Evolutionary conservation across 495 filamentous ascomycete genomes (phyloP), one percentile per base, ranked within the genome.

Genomic region (Lophiostoma macrostomum): DNA sequence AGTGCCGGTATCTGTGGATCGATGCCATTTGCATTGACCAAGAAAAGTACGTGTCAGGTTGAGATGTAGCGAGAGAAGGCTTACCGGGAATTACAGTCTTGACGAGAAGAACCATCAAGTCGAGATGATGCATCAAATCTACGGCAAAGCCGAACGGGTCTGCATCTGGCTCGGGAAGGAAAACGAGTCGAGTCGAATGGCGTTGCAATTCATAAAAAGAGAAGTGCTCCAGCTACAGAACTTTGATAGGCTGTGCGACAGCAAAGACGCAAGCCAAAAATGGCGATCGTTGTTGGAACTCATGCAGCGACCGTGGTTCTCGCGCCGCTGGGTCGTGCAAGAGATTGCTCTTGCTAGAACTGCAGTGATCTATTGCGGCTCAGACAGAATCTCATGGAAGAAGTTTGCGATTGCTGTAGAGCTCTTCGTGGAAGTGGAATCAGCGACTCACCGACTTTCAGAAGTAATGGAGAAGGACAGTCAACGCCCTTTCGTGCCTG

Each of bases 121-220:
- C n/a, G n/a, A n/a, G n/a, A n/a, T n/a, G n/a, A n/a, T n/a, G n/a
- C n/a, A n/a, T n/a, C n/a, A n/a, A n/a, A n/a, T n/a, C n/a, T n/a
- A n/a, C n/a, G n/a, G n/a, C n/a, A n/a, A n/a, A n/a, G n/a, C n/a
- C n/a, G n/a, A n/a, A n/a, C n/a, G n/a, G n/a, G n/a, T n/a, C n/a
- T n/a, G n/a, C n/a, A n/a, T n/a, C n/a, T n/a, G n/a, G n/a, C n/a
- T n/a, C n/a, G n/a, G n/a, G n/a, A n/a, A n/a, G n/a, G n/a, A n/a
- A n/a, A n/a, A n/a, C n/a, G n/a, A n/a, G n/a, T n/a, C n/a, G n/a
- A n/a, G n/a, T n/a, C n/a, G n/a, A n/a, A n/a, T n/a, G n/a, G n/a
- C n/a, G n/a, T n/a, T n/a, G n/a, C n/a, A n/a, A n/a, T 71, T 70
- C 53, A 68, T 71, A 43, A 45, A 53, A 38, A 29, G 66, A n/a